Base-by-base conservation (phyloP, 140 eudicot genomes). In the Senecio squalidus region DNA sequence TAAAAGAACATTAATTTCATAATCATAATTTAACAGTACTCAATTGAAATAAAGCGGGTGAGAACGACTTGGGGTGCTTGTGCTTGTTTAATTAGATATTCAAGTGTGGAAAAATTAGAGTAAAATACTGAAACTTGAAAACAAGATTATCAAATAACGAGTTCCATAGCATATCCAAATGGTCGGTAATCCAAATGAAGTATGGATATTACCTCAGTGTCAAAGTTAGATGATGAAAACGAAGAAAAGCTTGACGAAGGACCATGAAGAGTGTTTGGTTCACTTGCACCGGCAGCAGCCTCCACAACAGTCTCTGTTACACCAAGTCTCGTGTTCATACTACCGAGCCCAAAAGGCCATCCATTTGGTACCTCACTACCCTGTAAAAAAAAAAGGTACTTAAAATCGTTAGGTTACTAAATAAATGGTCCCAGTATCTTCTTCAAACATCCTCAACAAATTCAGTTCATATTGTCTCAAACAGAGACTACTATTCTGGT, bases 291-390 rank as follows among this genome's bases (percentile, higher is more conserved):
- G 0, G 68, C 49, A 27, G 40, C 64, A 62, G n/a, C 55, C 47
- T 30, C 52, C 41, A 45, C 82, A 22, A 56, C 44, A 36, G 17
- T 39, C n/a, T 67, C 84, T 10, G 50, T 41, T 49, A 47, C 53
- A 38, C 77, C 36, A 44, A 83, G 74, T 69, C 78, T 78, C 50
- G 67, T 33, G 69, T 55, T 77, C 78, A 87, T 68, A 69, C 66
- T 83, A 57, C 82, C 86, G 14, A 87, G 86, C 33, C 95, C 95
- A 14, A 87, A 71, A 6, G 95, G 95, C 95, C 95, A 87, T 74
- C 95, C 95, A 38, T 51, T 65, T 3, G 79, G 75, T 38, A 49
- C 72, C 64, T 66, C 80, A 57, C 58, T 50, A 48, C 65, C 79
- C 78, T 85, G 60, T n/a, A 40, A n/a, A 64, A 15, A 14, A 64